Conservation (phyloP, 1,139 yeast genomes). For the Pichia sp. region DNA sequence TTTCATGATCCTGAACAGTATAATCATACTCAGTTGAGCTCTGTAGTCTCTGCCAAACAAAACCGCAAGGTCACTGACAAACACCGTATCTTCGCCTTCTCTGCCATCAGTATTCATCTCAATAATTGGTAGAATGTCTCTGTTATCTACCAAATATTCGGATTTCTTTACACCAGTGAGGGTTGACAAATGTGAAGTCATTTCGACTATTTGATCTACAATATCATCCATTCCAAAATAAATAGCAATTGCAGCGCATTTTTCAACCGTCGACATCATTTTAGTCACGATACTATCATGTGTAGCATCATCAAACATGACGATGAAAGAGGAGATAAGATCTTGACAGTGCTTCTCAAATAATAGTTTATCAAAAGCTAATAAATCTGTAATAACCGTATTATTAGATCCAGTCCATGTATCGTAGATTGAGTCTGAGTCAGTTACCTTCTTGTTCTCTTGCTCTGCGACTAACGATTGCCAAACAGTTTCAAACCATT, state of each 20-base stretch:
- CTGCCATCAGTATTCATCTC: conserved; percentile 23
- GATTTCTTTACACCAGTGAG: conserved; percentile 37
- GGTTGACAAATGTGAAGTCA: conserved; percentile 60
- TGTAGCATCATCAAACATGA: conserved; percentile 78
- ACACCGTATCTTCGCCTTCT: conserved; percentile 44
- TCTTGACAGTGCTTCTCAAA: conserved; percentile 60
- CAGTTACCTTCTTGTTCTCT: conserved; percentile 26
- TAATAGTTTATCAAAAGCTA: conserved; percentile 62
- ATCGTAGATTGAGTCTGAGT: conserved; percentile 24
- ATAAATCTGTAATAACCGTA: conserved; percentile 31
- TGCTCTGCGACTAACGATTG: conserved; percentile 66
- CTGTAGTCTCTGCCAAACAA: conserved; percentile 87
- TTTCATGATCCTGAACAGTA: conserved; percentile 71
- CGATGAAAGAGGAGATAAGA: conserved; percentile 64
- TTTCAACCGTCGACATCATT: conserved; percentile 83
- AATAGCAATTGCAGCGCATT: conserved; percentile 71
- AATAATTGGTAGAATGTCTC: conserved; percentile 32
- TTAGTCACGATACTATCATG: conserved; percentile 88
- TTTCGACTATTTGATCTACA: conserved; percentile 60
- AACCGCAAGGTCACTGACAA: conserved; percentile 77
- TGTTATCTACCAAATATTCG: conserved; percentile 23
- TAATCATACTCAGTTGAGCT: conserved; percentile 85
- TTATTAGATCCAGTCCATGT: conserved; percentile 19
- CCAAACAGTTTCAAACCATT: conserved; percentile 95
- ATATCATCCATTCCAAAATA: conserved; percentile 53